Conservation (phyloP, 352 stramenopile genomes). For the Globisporangium lucens region DNA sequence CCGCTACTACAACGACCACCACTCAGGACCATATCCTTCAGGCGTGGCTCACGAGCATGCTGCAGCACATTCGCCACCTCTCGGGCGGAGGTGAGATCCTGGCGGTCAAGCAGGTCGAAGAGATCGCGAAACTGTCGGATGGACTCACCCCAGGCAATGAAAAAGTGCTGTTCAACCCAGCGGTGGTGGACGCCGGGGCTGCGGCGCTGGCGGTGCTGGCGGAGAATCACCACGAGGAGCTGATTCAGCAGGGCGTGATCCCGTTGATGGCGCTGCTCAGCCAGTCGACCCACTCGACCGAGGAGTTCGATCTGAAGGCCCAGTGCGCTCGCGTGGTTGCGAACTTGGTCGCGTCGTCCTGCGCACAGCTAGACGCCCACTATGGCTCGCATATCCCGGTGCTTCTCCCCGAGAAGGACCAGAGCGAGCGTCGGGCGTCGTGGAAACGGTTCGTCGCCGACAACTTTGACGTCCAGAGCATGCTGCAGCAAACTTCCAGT, state of each 20-base stretch:
- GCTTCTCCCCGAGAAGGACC: conserved; percentile 5
- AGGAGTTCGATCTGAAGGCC: conserved; percentile 35
- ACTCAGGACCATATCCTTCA: conserved; percentile 64
- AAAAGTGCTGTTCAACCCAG: conserved; percentile 61
- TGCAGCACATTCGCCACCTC: conserved; percentile 64
- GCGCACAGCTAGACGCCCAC: conserved; percentile 30
- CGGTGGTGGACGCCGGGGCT: conserved; percentile 64
- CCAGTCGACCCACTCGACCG: conserved; percentile 25
- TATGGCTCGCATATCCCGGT: conserved; percentile 8
- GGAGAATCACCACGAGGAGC: conserved; percentile 58
- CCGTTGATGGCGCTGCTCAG: conserved; percentile 57
- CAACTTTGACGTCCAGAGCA: conserved; percentile 49
- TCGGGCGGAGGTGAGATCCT: conserved; percentile 58
- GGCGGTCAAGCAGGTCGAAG: conserved; percentile 75
- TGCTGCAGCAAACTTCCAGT: conserved; percentile 41
- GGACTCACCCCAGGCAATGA: conserved; percentile 78
- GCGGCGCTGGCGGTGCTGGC: conserved; percentile 67
- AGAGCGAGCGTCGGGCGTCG: conserved; percentile 1
- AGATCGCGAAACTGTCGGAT: conserved; percentile 67
- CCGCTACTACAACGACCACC: background rate
- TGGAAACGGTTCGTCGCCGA: conserved; percentile 37
- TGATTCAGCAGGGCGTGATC: conserved; percentile 63
- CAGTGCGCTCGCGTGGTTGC: conserved; percentile 77
- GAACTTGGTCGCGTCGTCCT: conserved; percentile 63
- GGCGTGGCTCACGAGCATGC: conserved; percentile 73